phyloP scores from a whole-genome alignment of 805 yeast species.

The Candida tammaniensis region DNA sequence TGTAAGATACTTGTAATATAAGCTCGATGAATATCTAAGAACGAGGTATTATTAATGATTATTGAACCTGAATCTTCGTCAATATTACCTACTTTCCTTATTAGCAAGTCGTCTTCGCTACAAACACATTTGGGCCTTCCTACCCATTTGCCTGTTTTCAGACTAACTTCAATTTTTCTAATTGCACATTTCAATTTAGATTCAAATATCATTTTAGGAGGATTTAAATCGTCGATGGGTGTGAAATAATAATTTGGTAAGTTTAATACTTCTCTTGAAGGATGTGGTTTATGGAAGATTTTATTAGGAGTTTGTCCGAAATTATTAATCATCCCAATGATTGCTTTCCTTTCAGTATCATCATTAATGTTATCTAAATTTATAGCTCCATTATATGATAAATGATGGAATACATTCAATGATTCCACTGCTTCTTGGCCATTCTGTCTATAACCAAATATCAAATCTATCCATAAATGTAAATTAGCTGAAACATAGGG shows the following conservation, averaged over 20 bases:
- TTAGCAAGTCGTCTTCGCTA: conserved; percentile 35
- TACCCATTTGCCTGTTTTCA: conserved; percentile 47
- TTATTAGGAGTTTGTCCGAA: conserved; percentile 89
- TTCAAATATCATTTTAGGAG: conserved; percentile 43
- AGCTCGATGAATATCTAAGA: conserved; percentile 42
- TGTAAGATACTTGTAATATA: conserved; percentile 39
- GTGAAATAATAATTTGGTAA: conserved; percentile 36
- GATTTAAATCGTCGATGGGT: conserved; percentile 21
- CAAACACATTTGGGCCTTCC: conserved; percentile 44
- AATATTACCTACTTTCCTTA: conserved; percentile 26
- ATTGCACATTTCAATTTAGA: conserved; percentile 41
- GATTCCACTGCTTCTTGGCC: conserved; percentile 67
- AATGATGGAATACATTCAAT: conserved; percentile 76
- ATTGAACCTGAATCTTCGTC: conserved; percentile 27
- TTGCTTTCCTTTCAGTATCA: conserved; percentile 69
- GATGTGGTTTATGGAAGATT: conserved; percentile 68
- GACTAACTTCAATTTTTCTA: conserved; percentile 43
- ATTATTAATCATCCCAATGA: conserved; percentile 83
- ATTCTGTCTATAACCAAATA: conserved; percentile 78
- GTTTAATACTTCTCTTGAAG: conserved; percentile 40
- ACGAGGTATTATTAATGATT: conserved; percentile 40
- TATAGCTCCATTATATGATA: conserved; percentile 82
- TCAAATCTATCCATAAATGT: conserved; percentile 81
- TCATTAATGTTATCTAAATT: conserved; percentile 72
- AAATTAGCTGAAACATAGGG: conserved; percentile 73